Evolutionary conservation across 805 yeast species (phyloP).

Genomic region (Pichia paraexigua): DNA sequence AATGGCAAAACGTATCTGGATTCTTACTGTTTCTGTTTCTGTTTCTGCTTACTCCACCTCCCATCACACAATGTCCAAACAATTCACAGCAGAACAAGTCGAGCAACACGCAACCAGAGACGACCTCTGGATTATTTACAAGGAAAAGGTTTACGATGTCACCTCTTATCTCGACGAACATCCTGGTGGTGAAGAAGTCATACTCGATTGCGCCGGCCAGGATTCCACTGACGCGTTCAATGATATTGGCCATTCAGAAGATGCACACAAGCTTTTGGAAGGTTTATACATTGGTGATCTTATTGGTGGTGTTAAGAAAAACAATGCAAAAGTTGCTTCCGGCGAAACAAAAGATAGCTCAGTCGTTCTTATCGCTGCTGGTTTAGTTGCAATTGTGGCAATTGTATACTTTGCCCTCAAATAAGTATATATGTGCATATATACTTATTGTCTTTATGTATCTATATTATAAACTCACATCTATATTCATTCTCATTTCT

Average conservation of each 20-base stretch:
- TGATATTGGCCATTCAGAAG: constrained; percentile 97
- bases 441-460: too few relatives aligned
- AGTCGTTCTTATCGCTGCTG: neutral
- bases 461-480: too few relatives aligned
- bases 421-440: neutral
- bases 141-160: constrained; percentile 73
- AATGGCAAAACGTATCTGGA: too few relatives aligned
- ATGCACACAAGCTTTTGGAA: constrained; percentile 72
- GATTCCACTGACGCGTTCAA: constrained; percentile 69
- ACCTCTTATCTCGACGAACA: constrained; percentile 66
- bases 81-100: constrained; percentile 59
- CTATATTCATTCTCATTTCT: too few relatives aligned
- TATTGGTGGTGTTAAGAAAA: constrained; percentile 44
- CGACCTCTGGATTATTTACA: constrained; percentile 78
- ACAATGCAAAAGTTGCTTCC: neutral
- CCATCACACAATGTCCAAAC: constrained; percentile 34
- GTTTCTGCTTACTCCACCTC: constrained; percentile 3
- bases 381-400: neutral
- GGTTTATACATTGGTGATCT: constrained; percentile 70
- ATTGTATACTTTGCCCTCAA: neutral
- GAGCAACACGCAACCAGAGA: constrained; percentile 65
- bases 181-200: constrained; percentile 68
- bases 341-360: neutral
- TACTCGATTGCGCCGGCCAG: constrained; percentile 70
- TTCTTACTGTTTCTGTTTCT: neutral